These are phyloP conservation scores for Halophytophthora polymorphica DNA, from an alignment of 352 stramenopile genomes.

Conservation along the genomic window DNA sequence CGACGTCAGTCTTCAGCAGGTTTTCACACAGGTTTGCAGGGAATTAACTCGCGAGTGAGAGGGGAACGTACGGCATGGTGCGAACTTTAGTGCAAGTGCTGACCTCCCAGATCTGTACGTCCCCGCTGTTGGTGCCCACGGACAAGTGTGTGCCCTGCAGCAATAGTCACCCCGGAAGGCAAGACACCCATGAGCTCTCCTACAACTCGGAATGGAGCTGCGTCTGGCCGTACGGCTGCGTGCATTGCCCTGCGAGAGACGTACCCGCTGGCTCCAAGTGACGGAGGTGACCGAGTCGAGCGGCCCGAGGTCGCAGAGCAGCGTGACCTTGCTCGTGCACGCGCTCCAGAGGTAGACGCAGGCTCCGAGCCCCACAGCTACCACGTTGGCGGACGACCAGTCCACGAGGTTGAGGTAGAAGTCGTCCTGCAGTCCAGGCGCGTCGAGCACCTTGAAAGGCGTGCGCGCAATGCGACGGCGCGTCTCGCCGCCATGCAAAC, in stretches of 20 bases:
- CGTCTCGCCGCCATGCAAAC: slow-evolving; percentile 21
- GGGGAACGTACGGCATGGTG: slow-evolving; percentile 72
- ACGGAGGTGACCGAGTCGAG: slow-evolving; percentile 91
- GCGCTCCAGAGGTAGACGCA: slow-evolving; percentile 96
- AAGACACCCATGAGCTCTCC: no score
- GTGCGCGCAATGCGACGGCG: slow-evolving; percentile 88
- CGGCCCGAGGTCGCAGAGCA: slow-evolving; percentile 87
- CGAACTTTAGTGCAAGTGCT: slow-evolving; percentile 83
- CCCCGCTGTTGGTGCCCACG: slow-evolving; percentile 92
- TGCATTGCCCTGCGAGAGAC: not conserved
- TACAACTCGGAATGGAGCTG: no score
- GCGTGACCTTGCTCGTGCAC: slow-evolving; percentile 90
- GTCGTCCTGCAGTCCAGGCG: slow-evolving; percentile 95
- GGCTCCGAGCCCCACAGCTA: slow-evolving; percentile 92
- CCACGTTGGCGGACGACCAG: slow-evolving; percentile 94
- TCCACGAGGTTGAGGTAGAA: slow-evolving; percentile 99
- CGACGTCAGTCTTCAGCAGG: slow-evolving; percentile 1
- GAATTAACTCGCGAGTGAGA: not conserved
- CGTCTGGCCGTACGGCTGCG: no score
- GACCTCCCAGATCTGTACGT: slow-evolving; percentile 96
- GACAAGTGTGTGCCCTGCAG: slow-evolving; percentile 87
- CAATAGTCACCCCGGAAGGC: not conserved
- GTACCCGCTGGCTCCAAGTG: slow-evolving; percentile 89
- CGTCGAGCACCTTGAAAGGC: slow-evolving; percentile 97
- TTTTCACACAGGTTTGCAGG: not conserved